phyloP scores from a whole-genome alignment of 768 basidiomycete genomes.

The Suillus cothurnatus region DNA sequence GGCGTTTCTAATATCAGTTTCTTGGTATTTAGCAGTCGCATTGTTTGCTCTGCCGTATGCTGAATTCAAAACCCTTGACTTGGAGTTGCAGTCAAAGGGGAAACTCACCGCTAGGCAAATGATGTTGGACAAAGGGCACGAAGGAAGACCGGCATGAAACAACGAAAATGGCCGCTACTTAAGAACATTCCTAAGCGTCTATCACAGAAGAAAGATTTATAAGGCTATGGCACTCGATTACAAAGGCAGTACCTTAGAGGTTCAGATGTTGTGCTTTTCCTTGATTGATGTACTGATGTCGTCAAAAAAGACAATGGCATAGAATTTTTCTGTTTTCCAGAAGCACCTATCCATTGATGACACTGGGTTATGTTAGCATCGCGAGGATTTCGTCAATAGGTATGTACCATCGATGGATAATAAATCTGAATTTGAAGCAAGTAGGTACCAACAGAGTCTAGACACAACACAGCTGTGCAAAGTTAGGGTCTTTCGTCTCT shows the following conservation, averaged over 20 bases:
- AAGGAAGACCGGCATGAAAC: background rate
- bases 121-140: no score
- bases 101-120: background rate
- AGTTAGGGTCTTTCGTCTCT: background rate
- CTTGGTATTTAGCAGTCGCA: conserved; percentile 4
- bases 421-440: background rate
- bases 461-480: background rate
- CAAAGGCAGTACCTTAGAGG: no score
- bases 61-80: background rate
- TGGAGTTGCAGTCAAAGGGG: background rate
- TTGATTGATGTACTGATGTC: no score
- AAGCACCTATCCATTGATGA: background rate
- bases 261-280: no score
- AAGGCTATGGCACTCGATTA: no score
- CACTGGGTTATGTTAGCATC: no score
- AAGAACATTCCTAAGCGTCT: conserved; percentile 1
- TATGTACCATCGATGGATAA: background rate
- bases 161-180: background rate
- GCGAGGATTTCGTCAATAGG: background rate
- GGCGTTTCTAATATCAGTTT: background rate
- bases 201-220: background rate
- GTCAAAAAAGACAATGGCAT: no score
- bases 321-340: no score
- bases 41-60: background rate
- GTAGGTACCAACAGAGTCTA: background rate